Evolutionary conservation across 805 yeast genomes (phyloP), one percentile per base, ranked within the genome.

Genomic region (Nakazawaea ambrosiae): DNA sequence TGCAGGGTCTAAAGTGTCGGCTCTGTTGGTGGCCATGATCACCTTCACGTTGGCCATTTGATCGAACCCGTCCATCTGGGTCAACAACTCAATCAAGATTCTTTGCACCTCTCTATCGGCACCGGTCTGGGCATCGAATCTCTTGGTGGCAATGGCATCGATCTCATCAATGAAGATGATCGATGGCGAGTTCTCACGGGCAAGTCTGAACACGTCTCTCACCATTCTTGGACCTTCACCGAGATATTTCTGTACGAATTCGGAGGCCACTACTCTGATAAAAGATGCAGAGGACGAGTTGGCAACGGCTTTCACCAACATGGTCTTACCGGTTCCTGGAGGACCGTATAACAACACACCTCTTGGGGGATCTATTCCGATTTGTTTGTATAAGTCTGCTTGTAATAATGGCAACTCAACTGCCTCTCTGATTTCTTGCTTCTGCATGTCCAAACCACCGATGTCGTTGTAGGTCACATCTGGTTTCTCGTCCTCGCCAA

Each of bases 181-280:
- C 8, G 96, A 78, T 5, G 99, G 99, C 1, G 97, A 79, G 63
- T 92, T 92, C 58, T 92, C 99, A 56, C 97, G 76, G 6, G 99
- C 99, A 45, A 92, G 73, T 56, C 97, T 72, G 67, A 92, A 92
- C 25, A 92, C 97, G 60, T 92, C 98, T 61, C 99, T 81, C 25
- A 92, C 98, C 97, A 92, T 92, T 67, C 99, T 77, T 43, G 99
- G 97, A 54, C 99, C 98, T 68, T 92, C 99, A 59, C 99, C 99
- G 39, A 92, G 73, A 61, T 92, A 92, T 63, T 92, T 92, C 59
- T 92, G 98, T 39, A 92, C 98, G 54, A 92, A 92, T 60, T 92
- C 99, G 1, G 97, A 90, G 45, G 98, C 98, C 50, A 87, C 92
- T 22, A 92, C 96, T 59, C 97, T 84, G 49, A 92, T 92, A 53